Evolutionary conservation across 2,329 filamentous ascomycete species (phyloP), one percentile per base, ranked within the genome.

Genomic region (Pseudogymnoascus sp.): DNA sequence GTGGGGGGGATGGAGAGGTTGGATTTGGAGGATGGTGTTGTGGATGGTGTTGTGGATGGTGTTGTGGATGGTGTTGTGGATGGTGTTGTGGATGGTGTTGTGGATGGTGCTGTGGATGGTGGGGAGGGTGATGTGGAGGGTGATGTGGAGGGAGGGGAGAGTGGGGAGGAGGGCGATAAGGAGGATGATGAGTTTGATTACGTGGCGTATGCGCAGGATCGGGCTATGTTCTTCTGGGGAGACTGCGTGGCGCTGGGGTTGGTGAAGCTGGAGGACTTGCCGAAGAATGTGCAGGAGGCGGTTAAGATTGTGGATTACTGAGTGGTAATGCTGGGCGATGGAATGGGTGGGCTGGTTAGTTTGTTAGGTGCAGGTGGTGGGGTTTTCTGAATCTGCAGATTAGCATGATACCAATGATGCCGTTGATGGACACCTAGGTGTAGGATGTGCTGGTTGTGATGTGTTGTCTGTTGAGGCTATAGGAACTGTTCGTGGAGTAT

Each of bases 161-260:
- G 26, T 1, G 66, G 66, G 26, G 66, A 67, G 41, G 61, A 61
- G 46, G 63, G 65, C 41, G 64, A 64, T 11, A 70, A 70, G 11
- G 71, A 72, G 59, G 84, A 83, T 35, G 90, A 91, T 46, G 90
- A 91, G 71, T 99, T 98, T 72, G 93, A 99, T 75, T 99, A 98
- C 74, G 80, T 99, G 24, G 85, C 84, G 10, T 99, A 98, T 76
- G 87, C 95, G 6, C 91, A 96, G 76, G 90, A 97, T 68, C 83
- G 95, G 12, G 93, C 91, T 0, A 81, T 95, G 78, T 95, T 97
- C 76, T 95, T 99, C 77, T 96, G 93, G 90, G 93, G 92, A 1
- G 95, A 99, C 77, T 87, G 91, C 61, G 78, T 98, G 63, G 78
- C 82, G 62, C 76, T 96, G 75, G 92, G 92, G 0, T 76, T 99